These are phyloP conservation scores for Talaromyces ruber DNA, from an alignment of 495 filamentous ascomycete species.

Conservation along the genomic window DNA sequence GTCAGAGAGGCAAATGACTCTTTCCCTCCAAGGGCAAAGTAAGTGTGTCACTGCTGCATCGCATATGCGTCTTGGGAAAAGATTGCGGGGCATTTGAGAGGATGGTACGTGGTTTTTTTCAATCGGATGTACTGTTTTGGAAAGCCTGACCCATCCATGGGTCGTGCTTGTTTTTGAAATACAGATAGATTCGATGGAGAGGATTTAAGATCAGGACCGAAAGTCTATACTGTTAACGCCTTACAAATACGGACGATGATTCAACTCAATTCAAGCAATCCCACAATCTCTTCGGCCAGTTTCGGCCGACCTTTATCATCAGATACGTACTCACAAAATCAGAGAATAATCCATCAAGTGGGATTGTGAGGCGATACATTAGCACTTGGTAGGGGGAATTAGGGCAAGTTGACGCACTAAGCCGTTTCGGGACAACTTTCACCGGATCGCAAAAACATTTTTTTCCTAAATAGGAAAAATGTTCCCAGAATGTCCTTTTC, in stretches of 20 bases:
- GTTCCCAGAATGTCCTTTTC: not conserved
- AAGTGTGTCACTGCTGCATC: not conserved
- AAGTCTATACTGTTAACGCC: not conserved
- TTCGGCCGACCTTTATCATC: not conserved
- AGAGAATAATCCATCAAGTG: not conserved
- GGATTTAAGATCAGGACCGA: not conserved
- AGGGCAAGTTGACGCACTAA: conserved; percentile 1
- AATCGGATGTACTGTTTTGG: not conserved
- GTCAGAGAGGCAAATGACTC: not conserved
- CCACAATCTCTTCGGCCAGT: not conserved
- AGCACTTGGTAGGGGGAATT: not conserved
- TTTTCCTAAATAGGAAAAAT: conserved; percentile 6
- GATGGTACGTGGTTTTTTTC: not conserved
- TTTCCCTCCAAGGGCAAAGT: not conserved
- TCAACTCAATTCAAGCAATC: not conserved
- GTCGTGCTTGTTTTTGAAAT: not conserved
- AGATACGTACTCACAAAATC: not conserved
- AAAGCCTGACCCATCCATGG: not conserved
- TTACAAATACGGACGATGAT: not conserved
- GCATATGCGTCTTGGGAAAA: too few relatives aligned
- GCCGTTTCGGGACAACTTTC: not conserved
- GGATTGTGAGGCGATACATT: not conserved
- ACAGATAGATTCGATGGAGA: too few relatives aligned
- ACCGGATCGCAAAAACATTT: not conserved
- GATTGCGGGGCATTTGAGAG: not conserved